phyloP scores from a whole-genome alignment of 163 green algal genomes.

The Scenedesmus sp. region DNA sequence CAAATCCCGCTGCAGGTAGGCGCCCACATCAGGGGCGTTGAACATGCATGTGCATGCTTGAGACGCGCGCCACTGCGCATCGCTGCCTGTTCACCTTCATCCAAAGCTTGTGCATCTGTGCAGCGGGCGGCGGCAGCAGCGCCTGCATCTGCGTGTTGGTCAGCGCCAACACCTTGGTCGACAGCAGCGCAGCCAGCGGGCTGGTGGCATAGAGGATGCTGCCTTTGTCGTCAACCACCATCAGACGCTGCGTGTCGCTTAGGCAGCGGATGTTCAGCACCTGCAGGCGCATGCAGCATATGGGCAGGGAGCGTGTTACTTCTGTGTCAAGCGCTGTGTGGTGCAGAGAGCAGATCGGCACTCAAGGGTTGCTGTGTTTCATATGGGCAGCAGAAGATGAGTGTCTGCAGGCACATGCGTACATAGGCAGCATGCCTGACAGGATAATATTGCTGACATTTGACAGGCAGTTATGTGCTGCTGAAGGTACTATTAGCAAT shows the following conservation, averaged over 20 bases:
- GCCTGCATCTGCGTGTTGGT: not conserved
- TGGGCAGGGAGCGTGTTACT: not conserved
- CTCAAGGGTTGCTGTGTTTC: conserved; percentile 30
- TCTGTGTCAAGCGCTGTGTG: too few species aligned
- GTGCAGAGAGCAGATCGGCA: too few species aligned
- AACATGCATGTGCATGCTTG: too few species aligned
- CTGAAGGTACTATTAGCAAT: too few species aligned
- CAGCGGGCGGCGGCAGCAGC: conserved; percentile 28
- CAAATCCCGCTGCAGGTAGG: too few species aligned
- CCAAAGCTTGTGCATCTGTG: conserved; percentile 41
- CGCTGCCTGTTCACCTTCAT: conserved; percentile 39
- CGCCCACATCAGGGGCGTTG: too few species aligned
- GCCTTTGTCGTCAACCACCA: conserved; percentile 38
- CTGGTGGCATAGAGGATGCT: conserved; percentile 30
- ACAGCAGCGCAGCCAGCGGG: conserved; percentile 29
- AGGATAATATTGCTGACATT: too few species aligned
- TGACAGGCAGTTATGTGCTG: too few species aligned
- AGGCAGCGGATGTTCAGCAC: conserved; percentile 42
- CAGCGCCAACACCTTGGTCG: not conserved
- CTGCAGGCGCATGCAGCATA: conserved; percentile 4
- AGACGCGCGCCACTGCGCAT: too few species aligned
- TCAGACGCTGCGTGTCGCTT: conserved; percentile 2
- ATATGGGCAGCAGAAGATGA: conserved; percentile 2
- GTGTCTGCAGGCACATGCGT: conserved; percentile 26
- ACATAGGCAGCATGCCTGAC: not conserved